Percentiles rank a stretch among this genome's conserved stretches.
Conservation (phyloP, 2,329 filamentous ascomycete species). For the Neonectria ditissima region DNA sequence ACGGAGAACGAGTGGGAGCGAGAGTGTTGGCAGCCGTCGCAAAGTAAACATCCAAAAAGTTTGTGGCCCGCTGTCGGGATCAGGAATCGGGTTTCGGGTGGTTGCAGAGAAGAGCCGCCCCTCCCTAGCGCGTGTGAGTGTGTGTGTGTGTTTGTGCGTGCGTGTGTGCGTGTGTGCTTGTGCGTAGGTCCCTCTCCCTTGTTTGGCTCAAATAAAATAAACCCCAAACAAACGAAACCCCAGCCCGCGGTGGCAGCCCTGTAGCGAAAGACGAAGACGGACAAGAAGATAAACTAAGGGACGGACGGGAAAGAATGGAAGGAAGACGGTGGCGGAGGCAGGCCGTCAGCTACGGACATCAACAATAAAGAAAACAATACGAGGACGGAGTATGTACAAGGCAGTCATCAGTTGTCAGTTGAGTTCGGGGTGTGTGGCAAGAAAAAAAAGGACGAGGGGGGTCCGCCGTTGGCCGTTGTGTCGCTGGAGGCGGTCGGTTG, state of each 20-base stretch:
- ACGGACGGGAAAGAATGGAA: neutral
- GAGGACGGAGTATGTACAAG: constrained; percentile 18
- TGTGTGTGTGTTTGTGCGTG: neutral
- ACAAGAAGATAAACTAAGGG: too few species aligned
- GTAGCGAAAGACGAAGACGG: neutral
- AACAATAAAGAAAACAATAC: constrained; percentile 3
- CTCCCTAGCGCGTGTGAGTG: too few species aligned
- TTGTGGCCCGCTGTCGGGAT: constrained; percentile 32
- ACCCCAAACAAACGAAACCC: neutral
- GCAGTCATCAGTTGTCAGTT: constrained; percentile 10
- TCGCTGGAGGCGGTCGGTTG: constrained; percentile 18
- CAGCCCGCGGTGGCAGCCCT: neutral
- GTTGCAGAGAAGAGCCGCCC: constrained; percentile 1
- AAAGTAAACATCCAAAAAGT: constrained; percentile 41
- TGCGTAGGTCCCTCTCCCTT: constrained; percentile 8
- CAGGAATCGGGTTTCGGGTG: constrained; percentile 12
- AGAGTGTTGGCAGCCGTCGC: constrained; percentile 38
- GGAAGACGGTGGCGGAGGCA: constrained; percentile 4
- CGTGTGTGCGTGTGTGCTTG: neutral
- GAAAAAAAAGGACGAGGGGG: constrained; percentile 1
- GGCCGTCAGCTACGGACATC: constrained; percentile 4
- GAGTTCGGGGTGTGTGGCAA: constrained; percentile 14
- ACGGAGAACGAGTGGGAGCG: constrained; percentile 34
- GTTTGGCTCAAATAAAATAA: neutral
- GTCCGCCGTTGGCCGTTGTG: neutral